Percentiles rank a stretch among this genome's conserved stretches.
These are phyloP conservation scores for Trichoderma sp. DNA, from an alignment of 2,329 filamentous ascomycete species.

Conservation along the genomic window DNA sequence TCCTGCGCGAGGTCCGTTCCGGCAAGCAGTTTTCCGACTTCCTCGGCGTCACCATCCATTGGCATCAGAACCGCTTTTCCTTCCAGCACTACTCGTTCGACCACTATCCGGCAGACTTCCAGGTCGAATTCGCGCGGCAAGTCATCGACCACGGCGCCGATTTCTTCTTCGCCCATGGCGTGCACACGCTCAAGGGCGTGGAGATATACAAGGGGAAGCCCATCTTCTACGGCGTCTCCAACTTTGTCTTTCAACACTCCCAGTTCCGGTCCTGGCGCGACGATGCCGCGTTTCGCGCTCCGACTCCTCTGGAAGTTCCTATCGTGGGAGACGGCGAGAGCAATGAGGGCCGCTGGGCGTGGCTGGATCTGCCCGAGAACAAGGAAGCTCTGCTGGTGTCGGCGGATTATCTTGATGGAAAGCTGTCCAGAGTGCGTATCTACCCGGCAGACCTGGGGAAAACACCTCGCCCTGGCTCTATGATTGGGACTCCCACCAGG, in stretches of 20 bases:
- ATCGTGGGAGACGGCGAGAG: constrained; percentile 9
- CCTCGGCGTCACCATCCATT: constrained; percentile 18
- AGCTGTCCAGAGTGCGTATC: constrained; percentile 4
- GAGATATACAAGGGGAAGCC: constrained; percentile 22
- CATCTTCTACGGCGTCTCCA: constrained; percentile 18
- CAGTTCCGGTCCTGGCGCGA: constrained; percentile 24
- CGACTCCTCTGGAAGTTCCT: not conserved
- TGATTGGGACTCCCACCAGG: constrained; percentile 11
- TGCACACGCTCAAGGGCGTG: constrained; percentile 23
- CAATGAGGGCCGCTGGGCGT: constrained; percentile 21
- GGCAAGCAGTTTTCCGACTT: constrained; percentile 22
- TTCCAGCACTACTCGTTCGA: constrained; percentile 24
- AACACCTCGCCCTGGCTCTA: constrained; percentile 2
- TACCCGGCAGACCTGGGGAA: constrained; percentile 13
- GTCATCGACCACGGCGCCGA: constrained; percentile 22
- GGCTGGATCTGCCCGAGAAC: constrained; percentile 16
- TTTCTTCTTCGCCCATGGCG: constrained; percentile 21
- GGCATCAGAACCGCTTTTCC: constrained; percentile 23
- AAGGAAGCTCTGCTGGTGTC: constrained; percentile 13
- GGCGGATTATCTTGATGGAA: constrained; percentile 5
- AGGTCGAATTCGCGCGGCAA: constrained; percentile 11
- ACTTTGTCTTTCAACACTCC: constrained; percentile 21
- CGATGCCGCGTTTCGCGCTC: constrained; percentile 13
- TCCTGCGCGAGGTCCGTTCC: constrained; percentile 20
- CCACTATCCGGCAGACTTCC: constrained; percentile 21